Conservation (phyloP, 2,329 filamentous ascomycete species). For the Penicillium sp. region DNA sequence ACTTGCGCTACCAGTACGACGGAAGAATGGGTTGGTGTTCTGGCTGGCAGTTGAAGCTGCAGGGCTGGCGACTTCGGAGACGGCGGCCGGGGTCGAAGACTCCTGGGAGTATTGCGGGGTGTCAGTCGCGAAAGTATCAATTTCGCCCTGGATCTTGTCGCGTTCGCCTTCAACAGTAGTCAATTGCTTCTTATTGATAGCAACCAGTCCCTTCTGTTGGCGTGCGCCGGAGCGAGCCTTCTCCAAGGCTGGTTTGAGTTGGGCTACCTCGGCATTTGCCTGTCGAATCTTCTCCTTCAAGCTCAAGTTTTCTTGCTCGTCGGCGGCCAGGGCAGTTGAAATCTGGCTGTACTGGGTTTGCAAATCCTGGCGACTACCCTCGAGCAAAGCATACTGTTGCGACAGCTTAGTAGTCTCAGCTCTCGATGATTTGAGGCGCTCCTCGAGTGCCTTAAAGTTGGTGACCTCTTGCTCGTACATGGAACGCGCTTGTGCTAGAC, state of each 20-base stretch:
- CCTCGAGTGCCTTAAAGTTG: conserved; percentile 80
- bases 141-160: conserved; percentile 82
- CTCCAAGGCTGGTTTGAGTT: conserved; percentile 87
- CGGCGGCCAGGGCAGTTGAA: conserved; percentile 72
- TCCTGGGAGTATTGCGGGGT: conserved; percentile 59
- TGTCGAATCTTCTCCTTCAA: conserved; percentile 86
- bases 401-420: conserved; percentile 83
- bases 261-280: conserved; percentile 78
- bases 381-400: conserved; percentile 78
- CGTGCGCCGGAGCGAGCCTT: conserved; percentile 89
- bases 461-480: conserved; percentile 94
- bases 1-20: conserved; percentile 53
- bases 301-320: conserved; percentile 82
- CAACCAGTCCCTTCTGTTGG: conserved; percentile 93
- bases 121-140: conserved; percentile 66
- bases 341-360: conserved; percentile 80
- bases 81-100: conserved; percentile 36
- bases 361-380: conserved; percentile 78
- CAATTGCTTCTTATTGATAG: conserved; percentile 98
- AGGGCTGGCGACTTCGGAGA: conserved; percentile 66
- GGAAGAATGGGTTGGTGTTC: conserved; percentile 94
- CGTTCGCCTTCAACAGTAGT: conserved; percentile 84
- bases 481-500: conserved; percentile 79
- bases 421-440: conserved; percentile 73
- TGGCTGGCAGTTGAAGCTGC: conserved; percentile 61